A percentile compares a stretch with the other conserved stretches of the same genome.
These are phyloP conservation scores for Penicillium concentricum DNA, from an alignment of 2,329 filamentous ascomycete species.

Conservation along the genomic window DNA sequence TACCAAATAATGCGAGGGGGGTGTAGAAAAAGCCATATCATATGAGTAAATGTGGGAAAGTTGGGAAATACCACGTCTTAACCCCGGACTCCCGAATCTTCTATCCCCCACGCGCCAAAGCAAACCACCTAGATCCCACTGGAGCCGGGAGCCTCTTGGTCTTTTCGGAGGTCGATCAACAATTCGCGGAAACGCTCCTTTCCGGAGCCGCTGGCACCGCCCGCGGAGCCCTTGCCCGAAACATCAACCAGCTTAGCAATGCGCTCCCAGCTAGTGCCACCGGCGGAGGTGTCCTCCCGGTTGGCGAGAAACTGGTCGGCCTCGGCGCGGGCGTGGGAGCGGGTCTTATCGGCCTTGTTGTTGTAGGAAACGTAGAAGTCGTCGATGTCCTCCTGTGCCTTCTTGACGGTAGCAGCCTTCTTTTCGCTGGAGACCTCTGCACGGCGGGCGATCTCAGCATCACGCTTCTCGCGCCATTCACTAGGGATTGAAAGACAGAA, in stretches of 20 bases:
- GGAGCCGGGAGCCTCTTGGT: conserved; percentile 75
- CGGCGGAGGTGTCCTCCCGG: conserved; percentile 88
- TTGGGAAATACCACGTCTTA: conserved; percentile 5
- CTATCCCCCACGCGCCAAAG: conserved; percentile 1
- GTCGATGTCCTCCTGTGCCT: conserved; percentile 91
- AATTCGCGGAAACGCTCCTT: conserved; percentile 96
- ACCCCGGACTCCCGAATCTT: conserved; percentile 3
- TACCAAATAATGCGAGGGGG: not conserved
- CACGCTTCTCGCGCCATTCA: conserved; percentile 88
- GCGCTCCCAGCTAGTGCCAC: conserved; percentile 97
- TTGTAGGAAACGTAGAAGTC: conserved; percentile 99
- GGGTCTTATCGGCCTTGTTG: conserved; percentile 91
- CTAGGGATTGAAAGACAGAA: conserved; percentile 32
- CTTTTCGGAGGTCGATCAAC: conserved; percentile 82
- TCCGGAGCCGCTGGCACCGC: conserved; percentile 83
- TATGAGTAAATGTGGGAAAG: conserved; percentile 5
- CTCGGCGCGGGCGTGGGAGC: conserved; percentile 83
- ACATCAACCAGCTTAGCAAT: conserved; percentile 97
- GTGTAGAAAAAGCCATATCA: conserved; percentile 11
- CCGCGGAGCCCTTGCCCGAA: conserved; percentile 85
- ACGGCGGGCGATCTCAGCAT: conserved; percentile 77
- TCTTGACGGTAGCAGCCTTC: conserved; percentile 81
- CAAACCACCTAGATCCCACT: conserved; percentile 43
- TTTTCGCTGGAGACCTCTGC: conserved; percentile 78
- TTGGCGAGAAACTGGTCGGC: conserved; percentile 87